These are phyloP conservation scores for Clitoria ternatea DNA, from an alignment of 306 rosid species.

Conservation along the genomic window DNA sequence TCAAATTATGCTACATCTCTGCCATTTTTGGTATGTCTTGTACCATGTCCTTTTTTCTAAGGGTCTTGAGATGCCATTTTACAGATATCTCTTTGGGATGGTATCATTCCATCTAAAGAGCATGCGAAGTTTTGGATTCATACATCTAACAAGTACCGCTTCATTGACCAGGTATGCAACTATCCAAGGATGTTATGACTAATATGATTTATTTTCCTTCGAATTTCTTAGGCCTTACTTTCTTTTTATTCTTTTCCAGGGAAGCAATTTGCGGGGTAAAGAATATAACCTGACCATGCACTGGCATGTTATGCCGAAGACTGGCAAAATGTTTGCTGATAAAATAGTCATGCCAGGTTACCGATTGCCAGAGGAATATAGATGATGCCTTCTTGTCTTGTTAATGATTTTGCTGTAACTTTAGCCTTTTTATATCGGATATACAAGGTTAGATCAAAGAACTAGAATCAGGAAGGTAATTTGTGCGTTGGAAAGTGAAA, in stretches of 20 bases:
- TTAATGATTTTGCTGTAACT: constrained; percentile 42
- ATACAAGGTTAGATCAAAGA: constrained; percentile 19
- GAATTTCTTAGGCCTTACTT: not conserved
- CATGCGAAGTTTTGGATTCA: constrained; percentile 74
- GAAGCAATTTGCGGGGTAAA: constrained; percentile 80
- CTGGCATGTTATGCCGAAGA: constrained; percentile 99
- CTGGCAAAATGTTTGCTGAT: constrained; percentile 84
- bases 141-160: constrained; percentile 82
- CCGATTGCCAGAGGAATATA: constrained; percentile 66
- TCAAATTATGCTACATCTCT: constrained; percentile 7
- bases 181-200: not conserved
- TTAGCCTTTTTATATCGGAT: constrained; percentile 18
- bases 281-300: constrained; percentile 88
- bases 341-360: constrained; percentile 77
- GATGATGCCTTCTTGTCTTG: constrained; percentile 46
- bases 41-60: constrained; percentile 1
- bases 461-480: constrained; percentile 25
- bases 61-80: constrained; percentile 13
- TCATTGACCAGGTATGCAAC: constrained; percentile 71
- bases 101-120: constrained; percentile 82
- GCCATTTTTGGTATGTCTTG: not conserved
- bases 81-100: constrained; percentile 96
- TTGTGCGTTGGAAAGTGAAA: constrained; percentile 18
- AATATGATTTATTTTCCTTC: constrained; percentile 6
- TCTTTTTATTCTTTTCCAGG: constrained; percentile 39